These are phyloP conservation scores for Fraxinus baroniana DNA, from an alignment of 305 asterid species.

Conservation along the genomic window DNA sequence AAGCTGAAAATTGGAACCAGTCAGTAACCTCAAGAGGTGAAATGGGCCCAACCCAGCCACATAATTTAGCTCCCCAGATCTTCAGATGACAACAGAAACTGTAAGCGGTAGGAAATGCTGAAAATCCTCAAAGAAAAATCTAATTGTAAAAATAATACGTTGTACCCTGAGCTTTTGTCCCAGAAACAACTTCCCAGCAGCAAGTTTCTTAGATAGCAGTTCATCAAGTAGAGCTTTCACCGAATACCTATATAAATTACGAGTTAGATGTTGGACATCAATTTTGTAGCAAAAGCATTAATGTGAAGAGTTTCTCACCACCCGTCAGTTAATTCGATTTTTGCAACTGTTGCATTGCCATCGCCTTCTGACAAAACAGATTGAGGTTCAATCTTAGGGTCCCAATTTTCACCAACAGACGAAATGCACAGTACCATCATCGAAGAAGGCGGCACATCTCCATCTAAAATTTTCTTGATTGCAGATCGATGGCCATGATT, in stretches of 20 bases:
- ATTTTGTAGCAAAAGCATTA: constrained; percentile 13
- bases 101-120: constrained; percentile 48
- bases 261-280: constrained; percentile 32
- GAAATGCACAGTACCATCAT: constrained; percentile 88
- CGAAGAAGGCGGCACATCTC: constrained; percentile 79
- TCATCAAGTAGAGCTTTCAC: constrained; percentile 75
- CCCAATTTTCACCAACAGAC: constrained; percentile 45
- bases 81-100: constrained; percentile 63
- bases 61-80: constrained; percentile 92
- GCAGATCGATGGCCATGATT: constrained; percentile 90
- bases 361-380: constrained; percentile 34
- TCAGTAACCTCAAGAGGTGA: constrained; percentile 78
- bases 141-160: constrained; percentile 24
- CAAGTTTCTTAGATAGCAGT: constrained; percentile 63
- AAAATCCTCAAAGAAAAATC: constrained; percentile 29
- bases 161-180: constrained; percentile 94
- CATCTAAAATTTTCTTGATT: constrained; percentile 78
- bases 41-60: constrained; percentile 80
- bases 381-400: constrained; percentile 37
- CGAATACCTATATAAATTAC: constrained; percentile 59
- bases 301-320: constrained; percentile 59
- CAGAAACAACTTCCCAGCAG: constrained; percentile 73
- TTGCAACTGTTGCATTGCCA: constrained; percentile 36
- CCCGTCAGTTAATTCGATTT: constrained; percentile 86
- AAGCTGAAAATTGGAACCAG: constrained; percentile 23